phyloP scores from a whole-genome alignment of 2,329 filamentous ascomycete genomes.

The Emericellopsis cladophorae region DNA sequence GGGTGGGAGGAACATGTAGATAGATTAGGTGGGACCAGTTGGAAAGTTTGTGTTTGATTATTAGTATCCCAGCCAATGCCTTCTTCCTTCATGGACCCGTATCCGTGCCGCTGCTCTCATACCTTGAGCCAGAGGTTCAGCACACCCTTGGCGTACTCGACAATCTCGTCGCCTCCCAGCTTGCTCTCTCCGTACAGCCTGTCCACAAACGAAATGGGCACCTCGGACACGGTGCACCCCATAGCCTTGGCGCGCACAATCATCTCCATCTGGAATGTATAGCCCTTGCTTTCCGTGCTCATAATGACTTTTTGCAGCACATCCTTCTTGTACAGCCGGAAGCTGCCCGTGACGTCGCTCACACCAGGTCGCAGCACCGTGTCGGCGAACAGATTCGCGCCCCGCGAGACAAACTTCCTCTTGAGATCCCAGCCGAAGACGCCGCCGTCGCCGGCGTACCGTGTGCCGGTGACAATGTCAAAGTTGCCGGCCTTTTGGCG shows the following conservation, averaged over 20 bases:
- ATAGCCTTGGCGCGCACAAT: conserved; percentile 95
- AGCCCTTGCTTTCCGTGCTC: conserved; percentile 90
- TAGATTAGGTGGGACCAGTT: too few species aligned
- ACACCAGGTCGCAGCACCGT: conserved; percentile 87
- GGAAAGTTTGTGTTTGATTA: conserved; percentile 1
- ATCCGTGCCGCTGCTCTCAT: conserved; percentile 20
- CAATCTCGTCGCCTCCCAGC: conserved; percentile 88
- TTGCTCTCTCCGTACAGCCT: conserved; percentile 92
- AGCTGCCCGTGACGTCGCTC: conserved; percentile 89
- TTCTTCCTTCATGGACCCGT: conserved; percentile 14
- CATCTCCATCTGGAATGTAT: conserved; percentile 99
- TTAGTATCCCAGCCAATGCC: conserved; percentile 14
- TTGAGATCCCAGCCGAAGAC: conserved; percentile 97
- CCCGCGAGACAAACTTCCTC: conserved; percentile 70
- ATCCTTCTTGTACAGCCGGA: conserved; percentile 84
- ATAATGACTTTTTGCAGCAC: conserved; percentile 78
- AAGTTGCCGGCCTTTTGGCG: conserved; percentile 66
- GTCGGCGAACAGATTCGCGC: conserved; percentile 91
- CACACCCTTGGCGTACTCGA: conserved; percentile 86
- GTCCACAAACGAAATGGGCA: conserved; percentile 94
- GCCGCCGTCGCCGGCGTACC: conserved; percentile 80
- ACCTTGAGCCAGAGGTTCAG: conserved; percentile 68
- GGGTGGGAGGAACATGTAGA: conserved; percentile 54
- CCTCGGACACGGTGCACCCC: conserved; percentile 88
- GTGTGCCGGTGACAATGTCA: conserved; percentile 93